These are phyloP conservation scores for Hyaloscypha bicolor DNA, from an alignment of 495 filamentous ascomycete genomes.

Conservation along the genomic window DNA sequence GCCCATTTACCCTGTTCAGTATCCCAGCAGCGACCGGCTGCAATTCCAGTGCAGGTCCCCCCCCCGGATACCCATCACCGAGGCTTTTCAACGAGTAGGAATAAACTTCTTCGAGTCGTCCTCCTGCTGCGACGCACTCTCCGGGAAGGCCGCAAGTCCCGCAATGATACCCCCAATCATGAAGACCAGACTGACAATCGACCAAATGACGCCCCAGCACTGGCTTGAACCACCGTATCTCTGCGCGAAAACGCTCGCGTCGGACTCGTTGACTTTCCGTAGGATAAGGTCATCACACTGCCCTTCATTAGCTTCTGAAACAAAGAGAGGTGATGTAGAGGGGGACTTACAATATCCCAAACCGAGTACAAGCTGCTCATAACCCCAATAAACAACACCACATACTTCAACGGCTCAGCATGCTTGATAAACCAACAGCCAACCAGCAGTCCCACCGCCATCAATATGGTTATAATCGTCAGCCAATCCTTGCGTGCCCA, in stretches of 20 bases:
- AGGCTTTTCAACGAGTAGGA: slow-evolving; percentile 16
- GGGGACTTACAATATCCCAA: slow-evolving; percentile 74
- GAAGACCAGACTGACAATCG: slow-evolving; percentile 66
- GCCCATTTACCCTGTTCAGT: too few species aligned
- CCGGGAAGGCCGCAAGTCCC: slow-evolving; percentile 73
- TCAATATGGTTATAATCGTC: slow-evolving; percentile 67
- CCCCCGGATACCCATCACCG: too few species aligned
- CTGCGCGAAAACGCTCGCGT: slow-evolving; percentile 79
- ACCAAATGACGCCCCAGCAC: slow-evolving; percentile 83
- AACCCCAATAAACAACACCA: slow-evolving; percentile 81
- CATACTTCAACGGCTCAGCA: slow-evolving; percentile 70
- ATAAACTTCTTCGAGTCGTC: slow-evolving; percentile 69
- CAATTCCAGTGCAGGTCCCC: too few species aligned
- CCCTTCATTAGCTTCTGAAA: slow-evolving; percentile 16
- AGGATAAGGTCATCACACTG: slow-evolving; percentile 81
- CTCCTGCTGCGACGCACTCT: slow-evolving; percentile 67
- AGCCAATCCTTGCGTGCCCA: slow-evolving; percentile 79
- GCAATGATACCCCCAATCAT: slow-evolving; percentile 73
- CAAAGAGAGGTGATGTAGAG: slow-evolving; percentile 1
- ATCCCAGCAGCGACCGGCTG: too few species aligned
- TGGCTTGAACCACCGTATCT: slow-evolving; percentile 77
- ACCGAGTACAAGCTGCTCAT: slow-evolving; percentile 78
- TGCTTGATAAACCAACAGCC: slow-evolving; percentile 81
- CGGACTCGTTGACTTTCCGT: slow-evolving; percentile 77
- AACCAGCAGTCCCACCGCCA: slow-evolving; percentile 70